phyloP scores from a whole-genome alignment of 306 rosid genomes.

The Oemleria cerasiformis region DNA sequence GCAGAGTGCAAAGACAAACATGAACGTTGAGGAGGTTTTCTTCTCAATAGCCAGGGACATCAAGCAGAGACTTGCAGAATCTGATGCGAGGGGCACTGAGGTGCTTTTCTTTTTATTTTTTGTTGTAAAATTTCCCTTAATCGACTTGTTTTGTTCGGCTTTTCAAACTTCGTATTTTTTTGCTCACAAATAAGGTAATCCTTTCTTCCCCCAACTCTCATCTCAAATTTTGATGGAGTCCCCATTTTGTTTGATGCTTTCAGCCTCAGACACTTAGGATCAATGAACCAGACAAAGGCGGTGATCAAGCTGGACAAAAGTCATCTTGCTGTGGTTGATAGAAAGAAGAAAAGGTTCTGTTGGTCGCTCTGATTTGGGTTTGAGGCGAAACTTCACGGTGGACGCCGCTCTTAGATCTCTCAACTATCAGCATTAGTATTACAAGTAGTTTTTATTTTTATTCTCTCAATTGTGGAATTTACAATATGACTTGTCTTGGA shows the following conservation, averaged over 20 bases:
- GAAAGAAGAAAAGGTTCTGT: conserved; percentile 24
- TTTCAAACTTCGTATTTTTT: not conserved
- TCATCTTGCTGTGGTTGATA: conserved; percentile 65
- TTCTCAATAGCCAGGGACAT: conserved; percentile 79
- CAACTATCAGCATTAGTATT: conserved; percentile 31
- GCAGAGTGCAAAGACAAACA: conserved; percentile 90
- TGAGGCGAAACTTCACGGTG: conserved; percentile 26
- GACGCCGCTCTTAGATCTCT: conserved; percentile 31
- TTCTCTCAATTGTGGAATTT: conserved; percentile 29
- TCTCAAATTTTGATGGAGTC: conserved; percentile 21
- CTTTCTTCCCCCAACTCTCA: not conserved
- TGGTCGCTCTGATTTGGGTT: conserved; percentile 25
- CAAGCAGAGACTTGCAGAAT: conserved; percentile 77
- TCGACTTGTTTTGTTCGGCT: conserved; percentile 2
- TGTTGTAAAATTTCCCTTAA: not conserved
- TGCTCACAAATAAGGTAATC: conserved; percentile 10
- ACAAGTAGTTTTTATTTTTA: conserved; percentile 30
- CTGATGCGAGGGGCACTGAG: conserved; percentile 62
- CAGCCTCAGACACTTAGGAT: conserved; percentile 75
- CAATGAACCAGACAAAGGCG: conserved; percentile 48
- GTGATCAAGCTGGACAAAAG: conserved; percentile 53
- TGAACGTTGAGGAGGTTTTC: conserved; percentile 91
- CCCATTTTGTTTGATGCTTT: conserved; percentile 18
- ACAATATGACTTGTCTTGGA: conserved; percentile 1
- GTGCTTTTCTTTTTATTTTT: conserved; percentile 21